Percentiles rank a stretch among this genome's conserved stretches.
Conservation (phyloP, 176 grass and related monocot species). For the Rhynchospora breviuscula region DNA sequence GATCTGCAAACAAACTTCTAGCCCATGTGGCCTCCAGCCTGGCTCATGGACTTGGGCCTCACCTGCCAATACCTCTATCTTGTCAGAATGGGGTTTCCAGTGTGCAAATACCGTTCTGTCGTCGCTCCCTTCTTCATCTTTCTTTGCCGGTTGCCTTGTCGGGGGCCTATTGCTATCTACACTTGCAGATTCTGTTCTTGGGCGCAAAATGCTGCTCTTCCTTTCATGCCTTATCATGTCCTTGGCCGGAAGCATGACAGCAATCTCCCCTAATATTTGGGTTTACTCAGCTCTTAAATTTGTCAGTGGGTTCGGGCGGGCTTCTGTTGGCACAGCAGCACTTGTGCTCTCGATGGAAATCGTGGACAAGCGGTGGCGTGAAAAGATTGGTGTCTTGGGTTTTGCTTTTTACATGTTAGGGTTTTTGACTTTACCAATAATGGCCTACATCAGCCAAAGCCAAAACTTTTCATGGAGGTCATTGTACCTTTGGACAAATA, state of each 20-base stretch:
- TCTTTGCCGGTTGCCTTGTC: constrained; percentile 63
- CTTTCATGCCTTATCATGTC: constrained; percentile 48
- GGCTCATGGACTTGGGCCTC: constrained; percentile 73
- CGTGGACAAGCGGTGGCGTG: constrained; percentile 53
- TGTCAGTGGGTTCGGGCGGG: constrained; percentile 47
- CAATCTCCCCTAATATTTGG: constrained; percentile 59
- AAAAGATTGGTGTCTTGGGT: constrained; percentile 44
- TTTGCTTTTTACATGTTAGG: constrained; percentile 70
- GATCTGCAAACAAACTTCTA: constrained; percentile 25
- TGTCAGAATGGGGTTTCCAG: constrained; percentile 70
- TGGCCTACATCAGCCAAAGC: constrained; percentile 42
- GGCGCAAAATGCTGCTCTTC: constrained; percentile 68
- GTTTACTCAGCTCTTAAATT: constrained; percentile 60
- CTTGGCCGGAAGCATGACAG: constrained; percentile 47
- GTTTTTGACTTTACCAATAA: constrained; percentile 65
- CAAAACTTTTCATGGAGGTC: constrained; percentile 48
- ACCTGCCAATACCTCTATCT: constrained; percentile 32
- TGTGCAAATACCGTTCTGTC: constrained; percentile 53
- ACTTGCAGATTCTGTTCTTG: constrained; percentile 62
- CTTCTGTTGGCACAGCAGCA: constrained; percentile 49
- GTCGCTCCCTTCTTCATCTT: constrained; percentile 62
- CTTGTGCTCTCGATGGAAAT: constrained; percentile 71
- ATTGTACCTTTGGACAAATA: constrained; percentile 64
- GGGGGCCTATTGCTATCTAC: constrained; percentile 62
- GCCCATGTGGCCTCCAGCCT: constrained; percentile 38